phyloP scores from a whole-genome alignment of 2,329 filamentous ascomycete species.

The Diplodia corticola region DNA sequence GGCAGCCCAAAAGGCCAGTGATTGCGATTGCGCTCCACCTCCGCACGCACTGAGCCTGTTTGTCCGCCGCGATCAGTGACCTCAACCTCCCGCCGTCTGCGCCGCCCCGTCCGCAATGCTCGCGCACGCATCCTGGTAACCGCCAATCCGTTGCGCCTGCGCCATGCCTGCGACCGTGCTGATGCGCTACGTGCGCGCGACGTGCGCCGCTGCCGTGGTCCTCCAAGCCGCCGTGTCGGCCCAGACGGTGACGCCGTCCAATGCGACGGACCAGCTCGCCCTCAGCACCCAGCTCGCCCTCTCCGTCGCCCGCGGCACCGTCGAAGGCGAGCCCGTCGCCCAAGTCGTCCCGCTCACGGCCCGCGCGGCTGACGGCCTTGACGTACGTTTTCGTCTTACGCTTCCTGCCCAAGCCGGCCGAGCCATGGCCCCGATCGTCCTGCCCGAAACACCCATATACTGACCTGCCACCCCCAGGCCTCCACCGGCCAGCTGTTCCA shows the following conservation, averaged over 20 bases:
- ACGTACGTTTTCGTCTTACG: conserved; percentile 14
- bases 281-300: not conserved
- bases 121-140: conserved; percentile 6
- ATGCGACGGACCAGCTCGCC: conserved; percentile 6
- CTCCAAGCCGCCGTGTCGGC: conserved; percentile 7
- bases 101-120: not conserved
- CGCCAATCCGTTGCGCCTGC: conserved; percentile 2
- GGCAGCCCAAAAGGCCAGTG: not conserved
- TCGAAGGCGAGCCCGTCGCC: not conserved
- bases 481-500: conserved; percentile 29
- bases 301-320: not conserved
- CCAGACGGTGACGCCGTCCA: conserved; percentile 21
- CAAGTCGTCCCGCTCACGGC: conserved; percentile 14
- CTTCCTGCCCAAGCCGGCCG: not conserved
- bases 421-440: not conserved
- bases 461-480: conserved; percentile 12
- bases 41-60: not conserved
- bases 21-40: conserved; percentile 6
- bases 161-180: conserved; percentile 13
- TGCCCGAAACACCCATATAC: conserved; percentile 7
- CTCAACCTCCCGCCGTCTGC: not conserved
- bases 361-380: conserved; percentile 16
- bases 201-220: not conserved
- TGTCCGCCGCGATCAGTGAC: not conserved
- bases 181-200: conserved; percentile 4